Evolutionary conservation across 1,139 yeast species (phyloP).

Genomic region (Hemisphaericaspora xylanilytica): DNA sequence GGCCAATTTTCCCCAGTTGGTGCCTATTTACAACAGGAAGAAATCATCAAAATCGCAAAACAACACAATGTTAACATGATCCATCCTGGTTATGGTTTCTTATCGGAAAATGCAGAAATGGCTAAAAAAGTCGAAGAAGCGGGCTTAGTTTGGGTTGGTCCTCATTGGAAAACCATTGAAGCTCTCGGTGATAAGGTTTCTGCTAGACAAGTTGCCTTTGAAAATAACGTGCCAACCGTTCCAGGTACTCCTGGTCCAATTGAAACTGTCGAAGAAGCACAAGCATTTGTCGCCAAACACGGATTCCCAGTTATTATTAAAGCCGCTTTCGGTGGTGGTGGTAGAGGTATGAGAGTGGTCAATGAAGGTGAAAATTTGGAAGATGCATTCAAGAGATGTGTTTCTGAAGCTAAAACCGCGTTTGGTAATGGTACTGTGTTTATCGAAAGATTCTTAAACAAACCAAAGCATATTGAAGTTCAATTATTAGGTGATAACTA

Average conservation of each 20-base stretch:
- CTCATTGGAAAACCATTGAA: constrained; percentile 83
- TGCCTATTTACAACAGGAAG: constrained; percentile 94
- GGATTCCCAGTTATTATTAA: constrained; percentile 97
- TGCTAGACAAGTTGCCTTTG: constrained; percentile 83
- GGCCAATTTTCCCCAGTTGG: constrained; percentile 95
- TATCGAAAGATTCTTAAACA: constrained; percentile 91
- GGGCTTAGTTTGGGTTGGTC: constrained; percentile 97
- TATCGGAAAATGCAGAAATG: constrained; percentile 91
- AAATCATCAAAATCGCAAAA: constrained; percentile 86
- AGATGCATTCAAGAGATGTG: constrained; percentile 93
- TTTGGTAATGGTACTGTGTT: constrained; percentile 98
- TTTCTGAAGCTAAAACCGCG: constrained; percentile 90
- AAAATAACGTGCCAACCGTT: constrained; percentile 85
- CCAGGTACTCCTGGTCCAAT: constrained; percentile 99
- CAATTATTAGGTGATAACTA: constrained; percentile 91
- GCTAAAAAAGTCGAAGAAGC: constrained; percentile 88
- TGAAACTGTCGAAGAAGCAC: constrained; percentile 74
- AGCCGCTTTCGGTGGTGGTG: constrained; percentile 99
- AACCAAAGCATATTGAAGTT: constrained; percentile 97
- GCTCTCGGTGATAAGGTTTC: constrained; percentile 98
- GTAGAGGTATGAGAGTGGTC: constrained; percentile 99
- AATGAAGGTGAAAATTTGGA: constrained; percentile 91
- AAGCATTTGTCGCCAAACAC: constrained; percentile 70
- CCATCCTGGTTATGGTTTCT: constrained; percentile 98
- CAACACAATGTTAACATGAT: constrained; percentile 90